Evolutionary conservation across 129 eudicot genomes (phyloP), one percentile per base, ranked within the genome.

Genomic region (Centaurea solstitialis): DNA sequence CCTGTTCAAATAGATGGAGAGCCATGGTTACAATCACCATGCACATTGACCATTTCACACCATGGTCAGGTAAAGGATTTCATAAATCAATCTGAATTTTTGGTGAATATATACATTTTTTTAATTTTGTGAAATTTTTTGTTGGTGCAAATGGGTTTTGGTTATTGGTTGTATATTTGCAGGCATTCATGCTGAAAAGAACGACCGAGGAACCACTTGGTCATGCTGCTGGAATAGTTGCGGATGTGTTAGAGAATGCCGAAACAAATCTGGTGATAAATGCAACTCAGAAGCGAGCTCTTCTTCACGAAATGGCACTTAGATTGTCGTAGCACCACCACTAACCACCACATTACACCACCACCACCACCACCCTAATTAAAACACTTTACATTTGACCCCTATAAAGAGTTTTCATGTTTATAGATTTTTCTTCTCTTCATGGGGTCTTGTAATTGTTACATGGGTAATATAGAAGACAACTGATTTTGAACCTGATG

Each of bases 1-100:
- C 97, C 97, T 9, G 97, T 93, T 68, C 98, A 93, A 81, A 86
- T 93, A 33, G 98, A 93, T 40, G 98, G 97, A 83, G 98, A 93
- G 74, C 98, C 98, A 79, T 93, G 88, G 87, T 85, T 93, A 23
- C 93, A 91, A 45, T 87, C 91, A 70, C 97, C 98, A 15, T 94
- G 98, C 79, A 86, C 90, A 59, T 74, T 93, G 75, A 95, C 84
- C 68, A 89, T 93, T 86, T 67, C 91, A 75, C 98, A 93, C 86
- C 98, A 93, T 76, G 92, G 92, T 40, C 98, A 93, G 94, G 98
- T 93, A 80, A 57, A 24, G 20, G 3, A 35, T 33, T 9, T 26
- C 37, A 33, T 33, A 3, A 3, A 33, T 4, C 37, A 33, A 4
- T 33, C 78, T 53, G 12, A 75, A 43, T 4, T 75, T 17, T 28